Percentiles rank a stretch among this genome's conserved stretches.
phyloP scores from a whole-genome alignment of 441 rosid genomes.

The Adansonia rubrostipa region DNA sequence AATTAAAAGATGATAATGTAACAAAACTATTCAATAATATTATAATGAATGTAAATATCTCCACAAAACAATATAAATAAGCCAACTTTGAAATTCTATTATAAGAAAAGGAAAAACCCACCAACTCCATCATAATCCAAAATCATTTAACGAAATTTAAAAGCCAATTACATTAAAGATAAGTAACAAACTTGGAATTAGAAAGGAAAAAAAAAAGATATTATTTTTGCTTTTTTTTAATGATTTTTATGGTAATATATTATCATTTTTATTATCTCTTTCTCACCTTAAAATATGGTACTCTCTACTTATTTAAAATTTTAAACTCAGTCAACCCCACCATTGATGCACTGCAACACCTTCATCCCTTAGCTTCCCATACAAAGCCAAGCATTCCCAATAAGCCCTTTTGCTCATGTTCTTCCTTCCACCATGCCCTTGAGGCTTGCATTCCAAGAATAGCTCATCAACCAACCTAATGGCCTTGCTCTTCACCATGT shows the following conservation, averaged over 20 bases:
- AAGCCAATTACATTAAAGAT: neutral
- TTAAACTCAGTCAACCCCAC: slow-evolving; percentile 45
- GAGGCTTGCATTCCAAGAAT: slow-evolving; percentile 82
- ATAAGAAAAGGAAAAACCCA: neutral
- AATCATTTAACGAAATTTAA: neutral
- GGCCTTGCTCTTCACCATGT: slow-evolving; percentile 66
- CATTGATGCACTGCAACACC: slow-evolving; percentile 68
- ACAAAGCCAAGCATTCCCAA: slow-evolving; percentile 65
- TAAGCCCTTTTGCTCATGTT: slow-evolving; percentile 45
- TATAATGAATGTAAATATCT: no score
- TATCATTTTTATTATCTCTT: neutral
- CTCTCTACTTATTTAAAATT: neutral
- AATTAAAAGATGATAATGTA: no score
- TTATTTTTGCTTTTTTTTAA: neutral
- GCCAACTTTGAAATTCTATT: no score
- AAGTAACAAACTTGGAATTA: neutral
- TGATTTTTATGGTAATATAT: neutral
- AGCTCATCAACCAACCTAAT: slow-evolving; percentile 76
- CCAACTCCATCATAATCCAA: neutral
- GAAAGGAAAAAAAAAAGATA: neutral
- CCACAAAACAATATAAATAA: no score
- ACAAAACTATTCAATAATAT: no score
- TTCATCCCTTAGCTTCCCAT: slow-evolving; percentile 56
- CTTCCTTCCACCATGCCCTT: slow-evolving; percentile 33
- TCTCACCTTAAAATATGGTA: neutral